Conservation (phyloP, 495 filamentous ascomycete genomes). For the Podospora comata region DNA sequence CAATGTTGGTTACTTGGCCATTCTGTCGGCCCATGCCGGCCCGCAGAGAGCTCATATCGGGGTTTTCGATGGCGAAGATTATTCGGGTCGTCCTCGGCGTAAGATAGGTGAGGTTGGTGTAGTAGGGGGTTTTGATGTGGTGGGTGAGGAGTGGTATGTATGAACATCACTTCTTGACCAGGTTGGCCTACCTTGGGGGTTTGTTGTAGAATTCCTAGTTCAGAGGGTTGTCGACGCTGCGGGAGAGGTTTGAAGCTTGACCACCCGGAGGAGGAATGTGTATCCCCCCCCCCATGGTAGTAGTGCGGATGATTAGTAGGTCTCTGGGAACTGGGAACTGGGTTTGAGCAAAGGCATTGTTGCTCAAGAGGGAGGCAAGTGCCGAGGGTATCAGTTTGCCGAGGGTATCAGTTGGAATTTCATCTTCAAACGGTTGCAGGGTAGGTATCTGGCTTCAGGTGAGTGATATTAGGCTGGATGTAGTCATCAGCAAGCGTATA, state of each 20-base stretch:
- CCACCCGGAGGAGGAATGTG: conserved; percentile 49
- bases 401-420: neutral
- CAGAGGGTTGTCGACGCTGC: conserved; percentile 36
- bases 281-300: conserved; percentile 53
- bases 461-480: neutral
- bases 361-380: neutral
- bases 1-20: conserved; percentile 48
- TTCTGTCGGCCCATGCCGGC: conserved; percentile 43
- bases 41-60: conserved; percentile 53
- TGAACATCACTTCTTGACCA: conserved; percentile 41
- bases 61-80: conserved; percentile 54
- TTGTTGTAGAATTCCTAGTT: conserved; percentile 56
- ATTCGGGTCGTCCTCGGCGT: conserved; percentile 57
- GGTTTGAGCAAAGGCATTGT: neutral
- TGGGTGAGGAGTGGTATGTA: conserved; percentile 47
- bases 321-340: conserved; percentile 4
- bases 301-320: conserved; percentile 43
- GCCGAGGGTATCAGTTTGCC: neutral
- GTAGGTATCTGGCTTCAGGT: neutral
- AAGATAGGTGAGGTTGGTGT: conserved; percentile 48
- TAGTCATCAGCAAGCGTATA: neutral
- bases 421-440: neutral
- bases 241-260: conserved; percentile 49
- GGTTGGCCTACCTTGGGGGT: conserved; percentile 36
- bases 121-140: conserved; percentile 48